A percentile compares a stretch with the other conserved stretches of the same genome.
Conservation (phyloP, 1,284 basidiomycete species). For the Cutaneotrichosporon sp. region DNA sequence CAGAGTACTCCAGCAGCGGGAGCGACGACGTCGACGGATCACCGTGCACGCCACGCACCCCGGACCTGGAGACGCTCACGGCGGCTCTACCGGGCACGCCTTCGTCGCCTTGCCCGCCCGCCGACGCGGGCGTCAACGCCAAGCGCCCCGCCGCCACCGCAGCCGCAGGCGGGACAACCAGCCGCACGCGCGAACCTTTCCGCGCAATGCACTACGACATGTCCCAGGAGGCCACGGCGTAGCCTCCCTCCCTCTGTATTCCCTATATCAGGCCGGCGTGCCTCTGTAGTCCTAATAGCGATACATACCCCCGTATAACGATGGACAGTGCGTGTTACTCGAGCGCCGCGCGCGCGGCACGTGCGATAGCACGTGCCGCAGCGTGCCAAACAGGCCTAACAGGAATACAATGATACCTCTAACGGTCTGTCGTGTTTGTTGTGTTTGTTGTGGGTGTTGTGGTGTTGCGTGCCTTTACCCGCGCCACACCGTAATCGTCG, state of each 20-base stretch:
- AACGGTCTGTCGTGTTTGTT: too few relatives aligned
- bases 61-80: slow-evolving; percentile 8
- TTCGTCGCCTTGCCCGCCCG: background rate
- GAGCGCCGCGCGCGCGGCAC: background rate
- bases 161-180: background rate
- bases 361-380: too few relatives aligned
- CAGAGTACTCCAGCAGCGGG: background rate
- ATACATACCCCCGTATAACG: background rate
- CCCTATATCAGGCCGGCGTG: too few relatives aligned
- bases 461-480: too few relatives aligned
- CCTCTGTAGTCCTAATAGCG: background rate
- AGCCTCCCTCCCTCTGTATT: too few relatives aligned
- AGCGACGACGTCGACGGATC: slow-evolving; percentile 11
- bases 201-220: slow-evolving; percentile 1
- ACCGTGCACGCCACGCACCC: slow-evolving; percentile 15
- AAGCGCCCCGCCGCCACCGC: background rate
- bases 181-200: background rate
- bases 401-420: too few relatives aligned
- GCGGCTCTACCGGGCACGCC: background rate
- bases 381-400: too few relatives aligned
- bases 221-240: background rate
- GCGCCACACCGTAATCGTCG: too few relatives aligned
- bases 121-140: background rate
- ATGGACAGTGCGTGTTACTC: background rate
- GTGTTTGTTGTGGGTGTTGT: too few relatives aligned